phyloP scores from a whole-genome alignment of 2,329 filamentous ascomycete species.

The Fusarium globosum region DNA sequence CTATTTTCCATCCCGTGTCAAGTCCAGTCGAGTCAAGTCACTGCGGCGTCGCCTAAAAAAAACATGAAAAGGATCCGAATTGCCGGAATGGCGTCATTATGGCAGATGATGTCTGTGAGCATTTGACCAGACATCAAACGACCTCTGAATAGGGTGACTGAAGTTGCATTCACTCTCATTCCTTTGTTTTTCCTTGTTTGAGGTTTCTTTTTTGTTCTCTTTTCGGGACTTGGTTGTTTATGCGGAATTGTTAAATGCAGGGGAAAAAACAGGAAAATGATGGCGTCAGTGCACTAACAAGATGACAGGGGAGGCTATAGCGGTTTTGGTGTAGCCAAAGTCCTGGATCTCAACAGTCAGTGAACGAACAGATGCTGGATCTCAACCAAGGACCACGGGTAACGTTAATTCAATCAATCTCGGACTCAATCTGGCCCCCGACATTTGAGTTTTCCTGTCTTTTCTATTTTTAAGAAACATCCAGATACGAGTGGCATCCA shows the following conservation, averaged over 20 bases:
- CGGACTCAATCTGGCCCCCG: not conserved
- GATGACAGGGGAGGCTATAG: constrained; percentile 20
- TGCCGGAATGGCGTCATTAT: constrained; percentile 10
- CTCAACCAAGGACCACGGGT: not conserved
- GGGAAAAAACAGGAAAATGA: constrained; percentile 24
- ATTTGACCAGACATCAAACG: not conserved
- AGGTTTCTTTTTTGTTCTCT: constrained; percentile 7
- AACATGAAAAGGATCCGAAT: not conserved
- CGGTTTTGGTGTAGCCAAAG: not conserved
- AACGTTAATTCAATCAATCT: constrained; percentile 11
- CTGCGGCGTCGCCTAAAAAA: not conserved
- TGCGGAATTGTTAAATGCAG: constrained; percentile 11
- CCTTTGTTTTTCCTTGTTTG: not conserved
- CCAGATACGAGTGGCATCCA: constrained; percentile 10
- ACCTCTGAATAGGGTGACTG: not conserved
- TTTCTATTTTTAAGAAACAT: constrained; percentile 7
- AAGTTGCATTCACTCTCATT: not conserved
- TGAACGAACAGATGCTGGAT: not conserved
- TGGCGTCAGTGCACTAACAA: constrained; percentile 24
- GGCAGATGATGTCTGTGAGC: constrained; percentile 8
- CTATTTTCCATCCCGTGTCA: constrained; percentile 2
- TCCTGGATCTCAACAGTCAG: not conserved
- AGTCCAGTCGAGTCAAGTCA: not conserved
- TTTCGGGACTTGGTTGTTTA: not conserved
- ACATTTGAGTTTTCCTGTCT: not conserved